Evolutionary conservation across 169 alveolate genomes (phyloP).

Genomic region (Cryptosporidium xiaoi): DNA sequence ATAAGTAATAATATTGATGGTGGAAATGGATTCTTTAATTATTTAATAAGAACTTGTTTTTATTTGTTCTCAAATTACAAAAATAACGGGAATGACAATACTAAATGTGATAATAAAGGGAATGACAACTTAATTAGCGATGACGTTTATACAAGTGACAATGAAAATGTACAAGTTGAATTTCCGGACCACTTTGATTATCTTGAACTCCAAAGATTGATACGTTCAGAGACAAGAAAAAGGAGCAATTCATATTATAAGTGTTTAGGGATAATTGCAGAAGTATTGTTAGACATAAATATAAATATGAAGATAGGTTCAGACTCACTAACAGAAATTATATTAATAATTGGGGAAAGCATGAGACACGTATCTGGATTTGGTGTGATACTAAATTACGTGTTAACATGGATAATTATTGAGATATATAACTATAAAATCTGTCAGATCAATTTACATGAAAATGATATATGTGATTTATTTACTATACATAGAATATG

Average conservation of each 20-base stretch:
- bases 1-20: conserved; percentile 12
- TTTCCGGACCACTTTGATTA: too few relatives aligned
- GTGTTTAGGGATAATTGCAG: conserved; percentile 10
- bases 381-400: conserved; percentile 8
- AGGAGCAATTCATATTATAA: conserved; percentile 22
- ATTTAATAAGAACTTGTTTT: conserved; percentile 41
- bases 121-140: too few relatives aligned
- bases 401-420: conserved; percentile 51
- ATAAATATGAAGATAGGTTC: background rate
- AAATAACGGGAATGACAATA: background rate
- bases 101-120: too few relatives aligned
- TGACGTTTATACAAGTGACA: too few relatives aligned
- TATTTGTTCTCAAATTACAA: background rate
- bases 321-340: conserved; percentile 2
- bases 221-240: conserved; percentile 15
- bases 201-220: background rate
- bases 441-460: background rate
- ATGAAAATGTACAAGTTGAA: too few relatives aligned
- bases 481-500: conserved; percentile 20
- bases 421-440: background rate
- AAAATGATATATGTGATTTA: background rate
- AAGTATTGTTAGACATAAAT: conserved; percentile 14
- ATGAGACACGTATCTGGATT: conserved; percentile 41
- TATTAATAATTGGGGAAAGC: conserved; percentile 15
- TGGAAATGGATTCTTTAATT: conserved; percentile 13